Conservation (phyloP, 768 basidiomycete species). For the Hypsizygus marmoreus region DNA sequence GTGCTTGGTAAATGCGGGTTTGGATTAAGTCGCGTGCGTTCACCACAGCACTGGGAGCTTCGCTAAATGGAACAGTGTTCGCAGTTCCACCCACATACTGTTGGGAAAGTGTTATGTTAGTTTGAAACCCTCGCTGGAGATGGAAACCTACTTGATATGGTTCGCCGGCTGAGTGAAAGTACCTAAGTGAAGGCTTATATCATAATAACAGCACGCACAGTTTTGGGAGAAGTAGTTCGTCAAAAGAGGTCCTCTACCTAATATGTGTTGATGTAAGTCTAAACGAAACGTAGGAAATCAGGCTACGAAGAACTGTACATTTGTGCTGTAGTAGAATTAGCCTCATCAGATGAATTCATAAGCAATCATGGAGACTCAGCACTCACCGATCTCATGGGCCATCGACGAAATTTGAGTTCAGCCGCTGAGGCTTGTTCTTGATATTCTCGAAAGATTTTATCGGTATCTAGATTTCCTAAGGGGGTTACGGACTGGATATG, state of each 20-base stretch:
- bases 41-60: slow-evolving; percentile 59
- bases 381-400: slow-evolving; percentile 68
- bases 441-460: slow-evolving; percentile 63
- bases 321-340: slow-evolving; percentile 55
- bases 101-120: slow-evolving; percentile 1
- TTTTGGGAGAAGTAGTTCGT: slow-evolving; percentile 89
- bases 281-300: not conserved
- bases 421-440: slow-evolving; percentile 64
- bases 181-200: not conserved
- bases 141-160: slow-evolving; percentile 65
- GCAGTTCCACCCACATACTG: slow-evolving; percentile 80
- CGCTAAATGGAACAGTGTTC: slow-evolving; percentile 66
- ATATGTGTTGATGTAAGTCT: slow-evolving; percentile 7
- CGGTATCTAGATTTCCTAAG: slow-evolving; percentile 45
- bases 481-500: slow-evolving; percentile 48
- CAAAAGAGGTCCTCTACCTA: slow-evolving; percentile 69
- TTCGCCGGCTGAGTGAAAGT: slow-evolving; percentile 57
- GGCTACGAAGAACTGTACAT: slow-evolving; percentile 42
- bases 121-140: not conserved
- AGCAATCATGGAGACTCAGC: not conserved
- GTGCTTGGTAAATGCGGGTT: slow-evolving; percentile 48
- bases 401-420: slow-evolving; percentile 63
- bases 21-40: slow-evolving; percentile 62
- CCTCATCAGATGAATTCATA: slow-evolving; percentile 6
- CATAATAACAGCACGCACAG: slow-evolving; percentile 43